phyloP scores from a whole-genome alignment of 139 green algal genomes.

The Yamagishiella unicocca region DNA sequence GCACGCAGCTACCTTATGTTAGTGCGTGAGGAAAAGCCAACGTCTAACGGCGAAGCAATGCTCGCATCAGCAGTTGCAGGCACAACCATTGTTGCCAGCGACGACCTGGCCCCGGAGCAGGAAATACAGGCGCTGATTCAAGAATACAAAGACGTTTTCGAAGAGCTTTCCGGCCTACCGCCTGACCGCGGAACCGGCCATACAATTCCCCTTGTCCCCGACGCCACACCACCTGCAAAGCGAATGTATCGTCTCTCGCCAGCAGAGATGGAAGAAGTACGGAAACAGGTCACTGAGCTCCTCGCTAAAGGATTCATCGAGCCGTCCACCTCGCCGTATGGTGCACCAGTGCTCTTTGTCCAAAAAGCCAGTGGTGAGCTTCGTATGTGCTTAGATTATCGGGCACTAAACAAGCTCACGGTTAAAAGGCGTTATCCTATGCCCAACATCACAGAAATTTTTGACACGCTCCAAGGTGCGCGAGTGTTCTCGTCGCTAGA shows the following conservation, averaged over 20 bases:
- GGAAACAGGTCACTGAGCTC: conserved; percentile 63
- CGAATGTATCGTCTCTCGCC: conserved; percentile 56
- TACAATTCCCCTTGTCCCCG: conserved; percentile 53
- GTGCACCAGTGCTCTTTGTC: too few relatives aligned
- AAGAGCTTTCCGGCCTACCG: conserved; percentile 6
- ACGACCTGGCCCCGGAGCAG: not conserved
- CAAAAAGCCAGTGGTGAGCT: too few relatives aligned
- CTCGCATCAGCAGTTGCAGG: not conserved
- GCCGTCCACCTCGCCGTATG: too few relatives aligned
- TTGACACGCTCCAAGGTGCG: too few relatives aligned
- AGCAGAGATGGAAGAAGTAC: conserved; percentile 64
- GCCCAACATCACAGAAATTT: too few relatives aligned
- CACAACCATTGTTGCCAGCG: not conserved
- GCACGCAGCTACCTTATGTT: not conserved
- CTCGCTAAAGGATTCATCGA: conserved; percentile 59
- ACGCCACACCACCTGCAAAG: too few relatives aligned
- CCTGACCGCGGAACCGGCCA: conserved; percentile 30
- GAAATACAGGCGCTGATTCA: conserved; percentile 14
- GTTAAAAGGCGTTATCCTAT: too few relatives aligned
- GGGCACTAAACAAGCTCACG: too few relatives aligned
- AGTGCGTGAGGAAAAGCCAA: not conserved
- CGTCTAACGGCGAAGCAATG: not conserved
- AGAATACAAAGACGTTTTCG: too few relatives aligned
- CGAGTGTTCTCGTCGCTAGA: conserved; percentile 53
- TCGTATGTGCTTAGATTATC: too few relatives aligned